Percentiles rank a stretch among this genome's conserved stretches.
Conservation (phyloP, 176 grass and related monocot genomes). For the Cenchrus fungigraminus region DNA sequence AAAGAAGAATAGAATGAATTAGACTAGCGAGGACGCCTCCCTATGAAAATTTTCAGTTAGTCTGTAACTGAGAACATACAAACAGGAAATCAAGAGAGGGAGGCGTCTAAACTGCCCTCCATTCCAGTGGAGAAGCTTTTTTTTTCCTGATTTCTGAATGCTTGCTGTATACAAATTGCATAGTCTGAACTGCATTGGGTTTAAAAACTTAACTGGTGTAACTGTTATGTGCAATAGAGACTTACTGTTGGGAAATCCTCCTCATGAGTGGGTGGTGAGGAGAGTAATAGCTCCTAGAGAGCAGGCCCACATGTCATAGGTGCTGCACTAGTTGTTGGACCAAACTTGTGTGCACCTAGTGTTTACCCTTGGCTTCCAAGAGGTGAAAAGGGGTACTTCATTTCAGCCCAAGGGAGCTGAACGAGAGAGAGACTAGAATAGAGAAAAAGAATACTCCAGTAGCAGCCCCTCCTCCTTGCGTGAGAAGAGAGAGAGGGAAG, state of each 20-base stretch:
- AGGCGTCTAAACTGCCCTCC: conserved; percentile 34
- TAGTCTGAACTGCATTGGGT: conserved; percentile 43
- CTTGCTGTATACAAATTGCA: conserved; percentile 34
- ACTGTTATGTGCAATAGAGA: conserved; percentile 43
- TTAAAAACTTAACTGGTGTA: conserved; percentile 33
- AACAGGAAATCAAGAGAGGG: conserved; percentile 25
- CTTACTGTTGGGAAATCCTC: not conserved
- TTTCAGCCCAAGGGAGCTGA: no score
- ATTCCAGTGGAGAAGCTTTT: conserved; percentile 24
- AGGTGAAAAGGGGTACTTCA: no score
- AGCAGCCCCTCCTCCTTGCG: no score
- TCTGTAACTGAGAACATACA: conserved; percentile 46
- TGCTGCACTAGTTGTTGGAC: no score
- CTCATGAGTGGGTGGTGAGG: no score
- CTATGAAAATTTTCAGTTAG: not conserved
- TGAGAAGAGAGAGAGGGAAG: no score
- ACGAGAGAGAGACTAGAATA: no score
- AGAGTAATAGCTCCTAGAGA: no score
- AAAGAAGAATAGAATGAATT: conserved; percentile 39
- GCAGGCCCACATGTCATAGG: no score
- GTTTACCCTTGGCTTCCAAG: no score
- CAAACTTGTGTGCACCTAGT: no score
- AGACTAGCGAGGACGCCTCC: not conserved
- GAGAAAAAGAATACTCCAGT: no score
- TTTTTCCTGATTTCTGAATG: conserved; percentile 18